Conservation (phyloP, 805 yeast genomes). For the Ogataea naganishii region DNA sequence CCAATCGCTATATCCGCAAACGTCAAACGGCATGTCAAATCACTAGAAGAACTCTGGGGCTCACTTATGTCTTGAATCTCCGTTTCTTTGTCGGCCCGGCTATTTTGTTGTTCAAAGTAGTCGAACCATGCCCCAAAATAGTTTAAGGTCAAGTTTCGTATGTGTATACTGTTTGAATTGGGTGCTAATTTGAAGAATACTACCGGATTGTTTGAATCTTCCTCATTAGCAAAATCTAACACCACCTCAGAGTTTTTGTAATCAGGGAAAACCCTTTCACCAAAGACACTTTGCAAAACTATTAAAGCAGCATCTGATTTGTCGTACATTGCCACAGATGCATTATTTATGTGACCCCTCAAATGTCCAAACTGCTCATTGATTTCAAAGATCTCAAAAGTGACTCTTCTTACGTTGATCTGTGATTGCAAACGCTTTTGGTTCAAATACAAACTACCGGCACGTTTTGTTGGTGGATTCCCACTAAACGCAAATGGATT, state of each 20-base stretch:
- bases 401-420: conserved; percentile 8
- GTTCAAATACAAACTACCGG: too few relatives aligned
- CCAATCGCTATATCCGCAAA: conserved; percentile 52
- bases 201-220: conserved; percentile 28
- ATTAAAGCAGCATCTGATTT: too few relatives aligned
- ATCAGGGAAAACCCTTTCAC: conserved; percentile 5
- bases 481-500: too few relatives aligned
- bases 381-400: conserved; percentile 11
- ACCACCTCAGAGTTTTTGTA: conserved; percentile 22
- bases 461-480: too few relatives aligned
- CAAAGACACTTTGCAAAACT: conserved; percentile 6
- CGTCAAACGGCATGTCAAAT: too few relatives aligned
- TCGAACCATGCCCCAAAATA: conserved; percentile 56
- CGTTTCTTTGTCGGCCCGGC: conserved; percentile 5
- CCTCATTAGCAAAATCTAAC: conserved; percentile 23
- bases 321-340: conserved; percentile 4
- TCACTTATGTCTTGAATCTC: conserved; percentile 18
- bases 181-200: conserved; percentile 29
- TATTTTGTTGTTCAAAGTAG: conserved; percentile 24
- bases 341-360: conserved; percentile 8
- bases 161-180: conserved; percentile 30
- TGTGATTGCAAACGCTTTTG: too few relatives aligned
- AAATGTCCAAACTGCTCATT: conserved; percentile 26
- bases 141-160: conserved; percentile 41
- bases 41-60: conserved; percentile 6